Conservation (phyloP, 164 flowering plant genomes). For the Piper betle region DNA sequence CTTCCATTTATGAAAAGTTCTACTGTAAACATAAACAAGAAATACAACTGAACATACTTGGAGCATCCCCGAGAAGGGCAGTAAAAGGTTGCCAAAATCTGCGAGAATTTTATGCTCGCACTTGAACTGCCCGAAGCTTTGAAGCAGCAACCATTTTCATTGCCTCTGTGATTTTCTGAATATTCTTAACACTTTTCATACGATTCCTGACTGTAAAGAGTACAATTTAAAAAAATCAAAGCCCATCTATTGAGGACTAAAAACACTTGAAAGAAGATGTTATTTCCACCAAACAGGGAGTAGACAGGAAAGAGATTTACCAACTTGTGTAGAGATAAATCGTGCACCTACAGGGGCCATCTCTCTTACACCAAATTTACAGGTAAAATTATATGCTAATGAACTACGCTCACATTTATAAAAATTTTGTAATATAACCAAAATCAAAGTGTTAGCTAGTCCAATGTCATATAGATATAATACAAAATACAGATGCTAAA, state of each 20-base stretch:
- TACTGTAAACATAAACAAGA: neutral
- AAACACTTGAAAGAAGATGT: neutral
- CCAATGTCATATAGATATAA: too few relatives aligned
- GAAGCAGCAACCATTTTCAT: slow-evolving; percentile 99
- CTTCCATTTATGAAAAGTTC: too few relatives aligned
- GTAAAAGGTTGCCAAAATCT: slow-evolving; percentile 97
- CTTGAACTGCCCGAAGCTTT: slow-evolving; percentile 77
- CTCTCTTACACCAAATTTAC: slow-evolving; percentile 33
- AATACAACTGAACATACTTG: slow-evolving; percentile 42
- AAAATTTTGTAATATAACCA: too few relatives aligned
- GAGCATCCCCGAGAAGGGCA: slow-evolving; percentile 91
- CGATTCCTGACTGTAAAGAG: slow-evolving; percentile 66
- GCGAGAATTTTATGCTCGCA: slow-evolving; percentile 85
- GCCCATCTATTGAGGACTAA: neutral
- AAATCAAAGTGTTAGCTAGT: too few relatives aligned
- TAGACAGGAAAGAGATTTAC: slow-evolving; percentile 22
- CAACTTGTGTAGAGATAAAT: slow-evolving; percentile 79
- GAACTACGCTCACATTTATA: too few relatives aligned
- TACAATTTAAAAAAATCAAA: neutral
- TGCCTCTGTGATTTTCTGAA: slow-evolving; percentile 96
- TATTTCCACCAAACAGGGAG: neutral
- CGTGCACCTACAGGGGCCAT: slow-evolving; percentile 54
- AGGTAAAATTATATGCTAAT: neutral
- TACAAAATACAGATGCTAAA: too few relatives aligned
- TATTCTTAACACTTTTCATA: slow-evolving; percentile 94